Evolutionary conservation across 2,329 filamentous ascomycete genomes (phyloP).

Genomic region (Colletotrichum falcatum): DNA sequence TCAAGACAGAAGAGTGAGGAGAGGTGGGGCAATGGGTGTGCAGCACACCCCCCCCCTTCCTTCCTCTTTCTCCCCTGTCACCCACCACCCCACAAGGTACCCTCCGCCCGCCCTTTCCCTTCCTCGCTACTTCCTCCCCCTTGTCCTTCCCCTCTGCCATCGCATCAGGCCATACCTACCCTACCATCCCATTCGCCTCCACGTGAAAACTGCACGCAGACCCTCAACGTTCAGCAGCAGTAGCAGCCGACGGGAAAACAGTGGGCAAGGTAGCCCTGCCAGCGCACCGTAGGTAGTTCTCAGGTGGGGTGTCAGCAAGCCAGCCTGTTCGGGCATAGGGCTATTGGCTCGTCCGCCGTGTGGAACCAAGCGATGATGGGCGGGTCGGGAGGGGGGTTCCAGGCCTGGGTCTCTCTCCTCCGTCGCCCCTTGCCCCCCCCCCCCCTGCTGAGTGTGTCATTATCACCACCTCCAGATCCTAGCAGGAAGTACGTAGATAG

Average conservation of each 20-base stretch:
- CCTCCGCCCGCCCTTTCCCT: neutral
- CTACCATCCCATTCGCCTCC: constrained; percentile 31
- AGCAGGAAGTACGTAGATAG: neutral
- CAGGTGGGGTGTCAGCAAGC: constrained; percentile 38
- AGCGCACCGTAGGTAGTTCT: constrained; percentile 32
- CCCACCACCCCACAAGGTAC: neutral
- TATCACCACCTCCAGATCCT: constrained; percentile 19
- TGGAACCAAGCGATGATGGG: constrained; percentile 34
- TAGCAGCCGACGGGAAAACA: constrained; percentile 19
- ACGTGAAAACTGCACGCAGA: constrained; percentile 38
- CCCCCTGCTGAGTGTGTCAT: neutral
- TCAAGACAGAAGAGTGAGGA: constrained; percentile 2
- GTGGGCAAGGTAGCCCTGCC: constrained; percentile 39
- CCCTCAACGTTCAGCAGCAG: constrained; percentile 35
- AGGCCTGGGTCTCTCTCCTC: constrained; percentile 20
- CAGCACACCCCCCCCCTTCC: constrained; percentile 15
- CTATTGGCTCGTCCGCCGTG: constrained; percentile 31
- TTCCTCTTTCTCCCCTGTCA: too few relatives aligned
- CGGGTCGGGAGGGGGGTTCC: constrained; percentile 16
- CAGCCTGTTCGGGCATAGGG: constrained; percentile 35
- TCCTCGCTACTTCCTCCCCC: neutral
- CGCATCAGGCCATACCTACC: constrained; percentile 28
- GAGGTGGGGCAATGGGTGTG: neutral
- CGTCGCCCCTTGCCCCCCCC: neutral
- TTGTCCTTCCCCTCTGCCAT: constrained; percentile 13